phyloP scores from a whole-genome alignment of 176 grass and related monocot species.

The Themeda triandra region DNA sequence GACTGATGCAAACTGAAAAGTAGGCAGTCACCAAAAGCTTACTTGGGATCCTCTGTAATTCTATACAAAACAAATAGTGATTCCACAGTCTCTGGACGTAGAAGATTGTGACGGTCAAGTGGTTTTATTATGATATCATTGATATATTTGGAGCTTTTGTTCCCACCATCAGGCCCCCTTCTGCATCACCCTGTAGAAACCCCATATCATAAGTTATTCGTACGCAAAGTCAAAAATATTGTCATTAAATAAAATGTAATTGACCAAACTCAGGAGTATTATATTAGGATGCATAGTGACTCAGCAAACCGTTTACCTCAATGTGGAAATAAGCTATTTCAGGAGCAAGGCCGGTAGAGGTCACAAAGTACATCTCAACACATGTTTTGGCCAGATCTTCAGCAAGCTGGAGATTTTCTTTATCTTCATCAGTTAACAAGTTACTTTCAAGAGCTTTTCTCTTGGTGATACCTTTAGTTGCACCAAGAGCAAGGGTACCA shows the following conservation, averaged over 20 bases:
- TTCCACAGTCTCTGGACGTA: slow-evolving; percentile 98
- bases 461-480: slow-evolving; percentile 94
- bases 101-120: slow-evolving; percentile 88
- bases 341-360: slow-evolving; percentile 92
- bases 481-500: slow-evolving; percentile 86
- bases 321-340: slow-evolving; percentile 97
- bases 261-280: background rate
- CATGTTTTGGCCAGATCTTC: slow-evolving; percentile 97
- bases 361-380: slow-evolving; percentile 92
- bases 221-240: background rate
- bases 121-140: slow-evolving; percentile 83
- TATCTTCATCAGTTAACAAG: slow-evolving; percentile 68
- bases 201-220: background rate
- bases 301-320: slow-evolving; percentile 48
- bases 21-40: slow-evolving; percentile 3
- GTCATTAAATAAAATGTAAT: slow-evolving; percentile 14
- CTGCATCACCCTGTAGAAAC: slow-evolving; percentile 55
- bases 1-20: slow-evolving; percentile 1
- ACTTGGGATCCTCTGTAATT: slow-evolving; percentile 93
- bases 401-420: slow-evolving; percentile 91
- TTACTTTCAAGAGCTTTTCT: slow-evolving; percentile 74
- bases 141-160: slow-evolving; percentile 80
- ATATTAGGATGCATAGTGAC: background rate
- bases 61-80: slow-evolving; percentile 88
- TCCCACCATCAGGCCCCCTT: slow-evolving; percentile 83